Conservation (phyloP, 257 asterid genomes). For the Forsythia suspensa region DNA sequence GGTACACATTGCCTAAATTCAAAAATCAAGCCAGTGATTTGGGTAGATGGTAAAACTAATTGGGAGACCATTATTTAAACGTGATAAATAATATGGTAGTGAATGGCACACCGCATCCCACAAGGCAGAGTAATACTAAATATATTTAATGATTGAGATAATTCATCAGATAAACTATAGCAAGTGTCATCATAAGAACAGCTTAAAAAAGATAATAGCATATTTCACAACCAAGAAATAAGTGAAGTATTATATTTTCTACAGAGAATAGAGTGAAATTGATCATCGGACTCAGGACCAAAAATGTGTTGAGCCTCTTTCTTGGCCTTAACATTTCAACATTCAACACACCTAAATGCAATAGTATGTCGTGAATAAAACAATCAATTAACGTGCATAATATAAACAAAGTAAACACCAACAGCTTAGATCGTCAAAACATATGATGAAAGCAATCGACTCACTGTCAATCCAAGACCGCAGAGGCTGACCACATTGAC, state of each 20-base stretch:
- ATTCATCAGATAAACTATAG: neutral
- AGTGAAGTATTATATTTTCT: neutral
- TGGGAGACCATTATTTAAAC: neutral
- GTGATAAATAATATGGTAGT: neutral
- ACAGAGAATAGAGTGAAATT: neutral
- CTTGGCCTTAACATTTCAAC: neutral
- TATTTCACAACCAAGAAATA: neutral
- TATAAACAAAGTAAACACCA: neutral
- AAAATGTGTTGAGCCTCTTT: constrained; percentile 1
- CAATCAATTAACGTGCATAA: neutral
- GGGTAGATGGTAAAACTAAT: constrained; percentile 9
- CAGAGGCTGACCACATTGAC: constrained; percentile 75
- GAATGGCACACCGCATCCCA: neutral
- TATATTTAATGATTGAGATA: neutral
- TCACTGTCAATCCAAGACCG: constrained; percentile 79
- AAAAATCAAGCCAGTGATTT: neutral
- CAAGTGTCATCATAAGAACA: neutral
- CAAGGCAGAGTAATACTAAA: neutral
- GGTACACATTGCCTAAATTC: neutral
- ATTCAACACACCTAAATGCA: neutral
- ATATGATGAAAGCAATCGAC: constrained; percentile 21
- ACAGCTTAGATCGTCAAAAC: neutral
- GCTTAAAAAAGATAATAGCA: neutral
- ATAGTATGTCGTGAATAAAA: neutral
- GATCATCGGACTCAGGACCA: neutral